Base-by-base conservation (phyloP, 192 early-diverging fungal genomes). In the Blastocladiella britannica region DNA sequence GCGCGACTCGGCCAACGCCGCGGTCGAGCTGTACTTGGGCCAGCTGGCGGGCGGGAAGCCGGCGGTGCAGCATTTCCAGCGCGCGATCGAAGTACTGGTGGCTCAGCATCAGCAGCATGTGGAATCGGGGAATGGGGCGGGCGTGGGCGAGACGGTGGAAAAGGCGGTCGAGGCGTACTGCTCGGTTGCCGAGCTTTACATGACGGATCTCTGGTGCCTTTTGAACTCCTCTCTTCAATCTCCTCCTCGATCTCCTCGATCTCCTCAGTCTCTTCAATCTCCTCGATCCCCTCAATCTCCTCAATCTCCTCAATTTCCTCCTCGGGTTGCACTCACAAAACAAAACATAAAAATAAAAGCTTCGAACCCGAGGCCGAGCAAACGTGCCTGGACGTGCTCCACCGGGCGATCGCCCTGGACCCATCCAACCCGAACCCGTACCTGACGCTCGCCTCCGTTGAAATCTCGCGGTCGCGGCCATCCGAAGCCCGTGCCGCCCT, bases 161-260 rank as follows among this genome's bases (percentile, higher is more conserved):
- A 89, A 92, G 62, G 81, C 88, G 57, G 79, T 89, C 0, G 74
- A 76, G 51, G 91, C 90, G 12, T 75, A 91, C 24, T 91, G 88
- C 67, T 85, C 91, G 30, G 91, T 98, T 80, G 80, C 87, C 3
- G 95, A 98, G 64, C 89, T 96, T 23, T 98, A 90, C 67, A 79
- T 98, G 69, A 96, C 95, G 0, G 94, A 98, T 64, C 92, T 87
- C 67, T 98, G 94, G 86, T 90, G 74, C 68, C 69, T 56, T 43
- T 51, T 26, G 26, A 5, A 29, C 23, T 54, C 25, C 6, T 2
- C 27, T 26, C 29, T 43, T 53, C 55, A 22, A 9, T 23, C 57
- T 56, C 53, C 52, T 26, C 28, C 26, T 7, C 29, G 53, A 5
- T 7, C 6, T 58, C 25, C 20, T 7, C 57, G 7, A 58, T 57